phyloP scores from a whole-genome alignment of 805 yeast genomes.

The Saccharomyces mikatae region DNA sequence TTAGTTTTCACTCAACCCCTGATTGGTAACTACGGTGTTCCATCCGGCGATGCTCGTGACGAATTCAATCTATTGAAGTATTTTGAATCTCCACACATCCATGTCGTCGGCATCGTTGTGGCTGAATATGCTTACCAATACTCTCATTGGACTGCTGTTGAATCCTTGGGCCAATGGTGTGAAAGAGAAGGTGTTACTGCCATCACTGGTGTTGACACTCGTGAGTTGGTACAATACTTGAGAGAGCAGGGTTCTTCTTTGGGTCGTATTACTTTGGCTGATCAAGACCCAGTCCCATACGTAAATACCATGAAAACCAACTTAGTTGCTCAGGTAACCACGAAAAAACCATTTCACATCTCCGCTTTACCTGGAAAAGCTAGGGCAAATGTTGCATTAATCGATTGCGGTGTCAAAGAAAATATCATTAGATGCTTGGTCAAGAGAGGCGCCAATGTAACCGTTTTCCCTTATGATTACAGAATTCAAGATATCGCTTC shows the following conservation, averaged over 20 bases:
- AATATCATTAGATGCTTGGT: conserved; percentile 91
- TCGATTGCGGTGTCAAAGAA: conserved; percentile 98
- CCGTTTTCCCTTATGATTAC: conserved; percentile 93
- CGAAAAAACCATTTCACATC: conserved; percentile 90
- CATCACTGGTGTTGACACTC: conserved; percentile 93
- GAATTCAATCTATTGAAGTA: conserved; percentile 78
- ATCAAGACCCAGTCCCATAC: conserved; percentile 32
- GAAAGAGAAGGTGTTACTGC: conserved; percentile 94
- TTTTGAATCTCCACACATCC: conserved; percentile 85
- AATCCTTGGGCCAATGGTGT: conserved; percentile 92
- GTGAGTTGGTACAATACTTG: conserved; percentile 83
- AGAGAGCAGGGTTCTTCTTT: conserved; percentile 95
- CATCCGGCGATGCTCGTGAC: conserved; percentile 73
- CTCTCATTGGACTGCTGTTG: conserved; percentile 99
- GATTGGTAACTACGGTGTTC: conserved; percentile 98
- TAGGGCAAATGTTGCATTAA: conserved; percentile 66
- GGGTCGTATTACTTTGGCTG: conserved; percentile 79
- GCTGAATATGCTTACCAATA: conserved; percentile 91
- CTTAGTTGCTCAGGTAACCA: conserved; percentile 86
- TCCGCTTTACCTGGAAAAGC: conserved; percentile 47
- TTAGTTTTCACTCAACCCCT: conserved; percentile 94
- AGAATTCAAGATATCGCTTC: conserved; percentile 86
- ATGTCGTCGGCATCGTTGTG: conserved; percentile 93
- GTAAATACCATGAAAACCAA: conserved; percentile 86
- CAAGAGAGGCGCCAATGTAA: conserved; percentile 89